These are phyloP conservation scores for Lonicera japonica DNA, from an alignment of 129 eudicot genomes.

Conservation along the genomic window DNA sequence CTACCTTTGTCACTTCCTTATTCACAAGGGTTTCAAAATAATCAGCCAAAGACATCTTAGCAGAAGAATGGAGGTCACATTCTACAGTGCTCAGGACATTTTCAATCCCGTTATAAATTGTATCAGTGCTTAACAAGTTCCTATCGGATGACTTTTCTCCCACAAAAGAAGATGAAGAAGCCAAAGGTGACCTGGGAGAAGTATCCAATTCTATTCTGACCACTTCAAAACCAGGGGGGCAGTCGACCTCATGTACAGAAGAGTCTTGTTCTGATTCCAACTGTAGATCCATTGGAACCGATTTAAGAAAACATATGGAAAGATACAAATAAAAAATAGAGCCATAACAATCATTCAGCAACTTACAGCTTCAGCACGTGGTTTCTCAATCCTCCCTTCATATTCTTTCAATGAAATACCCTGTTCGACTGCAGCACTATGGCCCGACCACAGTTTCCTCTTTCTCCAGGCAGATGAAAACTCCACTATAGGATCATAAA, in stretches of 20 bases:
- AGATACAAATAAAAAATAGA: conserved; percentile 5
- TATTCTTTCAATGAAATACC: background rate
- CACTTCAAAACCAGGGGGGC: conserved; percentile 83
- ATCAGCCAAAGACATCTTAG: conserved; percentile 33
- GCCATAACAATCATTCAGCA: conserved; percentile 1
- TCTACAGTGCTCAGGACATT: conserved; percentile 38
- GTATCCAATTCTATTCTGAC: conserved; percentile 11
- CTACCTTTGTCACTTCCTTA: conserved; percentile 46
- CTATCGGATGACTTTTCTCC: conserved; percentile 22
- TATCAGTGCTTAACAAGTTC: conserved; percentile 7
- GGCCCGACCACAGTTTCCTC: conserved; percentile 37
- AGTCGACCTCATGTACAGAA: conserved; percentile 52
- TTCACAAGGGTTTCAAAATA: conserved; percentile 52
- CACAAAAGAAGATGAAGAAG: conserved; percentile 18
- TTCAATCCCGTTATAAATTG: conserved; percentile 18
- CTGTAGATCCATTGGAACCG: conserved; percentile 16
- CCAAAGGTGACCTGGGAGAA: conserved; percentile 12
- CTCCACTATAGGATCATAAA: conserved; percentile 52
- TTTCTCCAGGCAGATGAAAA: conserved; percentile 68
- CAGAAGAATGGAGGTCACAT: conserved; percentile 51
- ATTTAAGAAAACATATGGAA: background rate
- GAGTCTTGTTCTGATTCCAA: conserved; percentile 35
- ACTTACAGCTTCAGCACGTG: conserved; percentile 44
- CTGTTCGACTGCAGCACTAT: conserved; percentile 17
- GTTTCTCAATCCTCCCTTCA: conserved; percentile 23